Percentiles rank a stretch among this genome's conserved stretches.
Evolutionary conservation across 352 stramenopile species (phyloP).

Genomic region (Phytopythium vexans): DNA sequence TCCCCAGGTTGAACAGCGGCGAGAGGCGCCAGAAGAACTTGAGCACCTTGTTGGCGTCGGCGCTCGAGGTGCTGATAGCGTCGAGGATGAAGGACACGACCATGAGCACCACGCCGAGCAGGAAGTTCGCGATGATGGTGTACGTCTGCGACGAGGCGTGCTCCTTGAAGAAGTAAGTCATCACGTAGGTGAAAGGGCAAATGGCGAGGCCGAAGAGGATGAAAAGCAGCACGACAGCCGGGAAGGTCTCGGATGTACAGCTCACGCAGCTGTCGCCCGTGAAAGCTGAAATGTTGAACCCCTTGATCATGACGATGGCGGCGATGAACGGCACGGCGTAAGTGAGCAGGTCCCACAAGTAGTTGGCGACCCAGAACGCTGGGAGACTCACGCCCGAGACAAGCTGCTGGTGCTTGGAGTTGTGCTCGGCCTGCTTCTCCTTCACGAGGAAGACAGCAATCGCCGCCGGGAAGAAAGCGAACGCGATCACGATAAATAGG

Average conservation of each 20-base stretch:
- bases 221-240: conserved; percentile 51
- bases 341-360: conserved; percentile 88
- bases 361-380: conserved; percentile 96
- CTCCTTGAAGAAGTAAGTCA: conserved; percentile 59
- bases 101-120: conserved; percentile 59
- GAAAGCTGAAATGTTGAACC: conserved; percentile 28
- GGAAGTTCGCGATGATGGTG: conserved; percentile 58
- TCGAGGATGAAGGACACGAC: conserved; percentile 53
- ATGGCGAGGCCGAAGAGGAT: conserved; percentile 60
- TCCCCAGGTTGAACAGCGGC: conserved; percentile 56
- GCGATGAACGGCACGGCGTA: conserved; percentile 74
- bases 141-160: conserved; percentile 47
- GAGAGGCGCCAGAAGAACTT: conserved; percentile 64
- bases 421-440: conserved; percentile 85
- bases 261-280: conserved; percentile 24
- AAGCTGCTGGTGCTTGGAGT: conserved; percentile 95
- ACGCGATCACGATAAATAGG: conserved; percentile 87
- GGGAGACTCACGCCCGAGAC: conserved; percentile 91
- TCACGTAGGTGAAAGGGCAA: conserved; percentile 53
- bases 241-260: conserved; percentile 24
- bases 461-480: conserved; percentile 89
- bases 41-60: conserved; percentile 31
- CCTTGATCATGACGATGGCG: conserved; percentile 36
- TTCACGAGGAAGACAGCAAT: conserved; percentile 95
- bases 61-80: conserved; percentile 21